Conservation (phyloP, 2,329 filamentous ascomycete species). For the Cytospora piceicola region DNA sequence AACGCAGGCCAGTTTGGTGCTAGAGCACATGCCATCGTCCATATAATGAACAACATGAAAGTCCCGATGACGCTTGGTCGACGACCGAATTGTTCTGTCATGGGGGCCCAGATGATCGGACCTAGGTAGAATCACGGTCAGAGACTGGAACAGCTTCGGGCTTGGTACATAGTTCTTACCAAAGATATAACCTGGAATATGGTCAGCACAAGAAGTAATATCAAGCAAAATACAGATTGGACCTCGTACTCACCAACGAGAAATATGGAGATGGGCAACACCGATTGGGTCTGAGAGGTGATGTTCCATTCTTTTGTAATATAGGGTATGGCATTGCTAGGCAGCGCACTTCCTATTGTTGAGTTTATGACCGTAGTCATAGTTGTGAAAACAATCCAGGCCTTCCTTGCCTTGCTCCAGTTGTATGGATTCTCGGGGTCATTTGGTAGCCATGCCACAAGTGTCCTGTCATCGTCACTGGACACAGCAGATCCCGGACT, state of each 20-base stretch:
- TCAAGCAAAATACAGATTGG: not conserved
- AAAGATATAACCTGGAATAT: slow-evolving; percentile 55
- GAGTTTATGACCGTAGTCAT: slow-evolving; percentile 68
- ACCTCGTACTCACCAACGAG: slow-evolving; percentile 49
- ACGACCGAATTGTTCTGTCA: slow-evolving; percentile 68
- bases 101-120: slow-evolving; percentile 65
- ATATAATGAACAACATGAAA: slow-evolving; percentile 53
- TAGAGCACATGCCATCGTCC: slow-evolving; percentile 60
- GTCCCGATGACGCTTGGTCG: slow-evolving; percentile 50
- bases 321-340: slow-evolving; percentile 63
- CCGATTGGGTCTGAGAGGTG: slow-evolving; percentile 48
- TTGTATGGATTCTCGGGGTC: slow-evolving; percentile 60
- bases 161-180: slow-evolving; percentile 42
- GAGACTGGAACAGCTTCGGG: not conserved
- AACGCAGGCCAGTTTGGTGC: slow-evolving; percentile 57
- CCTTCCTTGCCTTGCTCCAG: slow-evolving; percentile 59
- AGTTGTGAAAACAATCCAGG: slow-evolving; percentile 55
- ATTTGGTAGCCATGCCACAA: slow-evolving; percentile 51
- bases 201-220: slow-evolving; percentile 7
- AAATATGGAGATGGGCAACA: slow-evolving; percentile 66
- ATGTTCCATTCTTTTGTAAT: slow-evolving; percentile 63
- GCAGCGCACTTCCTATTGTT: slow-evolving; percentile 67
- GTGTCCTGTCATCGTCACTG: slow-evolving; percentile 36
- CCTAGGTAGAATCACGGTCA: slow-evolving; percentile 34
- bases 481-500: slow-evolving; percentile 39